Conservation (phyloP, 495 filamentous ascomycete species). For the Aspergillus mulundensis region DNA sequence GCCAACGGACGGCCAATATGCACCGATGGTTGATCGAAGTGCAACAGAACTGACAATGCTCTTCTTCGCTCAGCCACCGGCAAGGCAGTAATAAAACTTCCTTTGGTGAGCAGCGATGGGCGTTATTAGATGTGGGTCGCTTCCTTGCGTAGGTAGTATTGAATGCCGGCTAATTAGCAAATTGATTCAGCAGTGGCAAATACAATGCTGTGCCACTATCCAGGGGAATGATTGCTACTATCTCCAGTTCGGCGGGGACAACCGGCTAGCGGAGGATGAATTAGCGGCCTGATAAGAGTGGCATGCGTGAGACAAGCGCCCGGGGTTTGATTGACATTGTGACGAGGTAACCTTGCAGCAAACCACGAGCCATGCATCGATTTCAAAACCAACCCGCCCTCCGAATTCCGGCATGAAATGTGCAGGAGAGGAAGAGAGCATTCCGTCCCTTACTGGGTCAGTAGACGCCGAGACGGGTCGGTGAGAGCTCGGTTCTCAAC, state of each 20-base stretch:
- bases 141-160: neutral
- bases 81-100: neutral
- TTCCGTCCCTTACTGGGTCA: neutral
- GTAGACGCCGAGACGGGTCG: neutral
- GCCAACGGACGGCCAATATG: neutral
- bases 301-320: constrained; percentile 17
- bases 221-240: neutral
- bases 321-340: neutral
- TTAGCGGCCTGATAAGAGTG: constrained; percentile 7
- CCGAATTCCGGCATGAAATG: neutral
- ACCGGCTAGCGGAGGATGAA: neutral
- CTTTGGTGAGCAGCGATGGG: neutral
- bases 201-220: constrained; percentile 6
- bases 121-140: neutral
- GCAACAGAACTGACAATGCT: neutral
- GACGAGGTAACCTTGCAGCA: neutral
- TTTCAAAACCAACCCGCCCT: neutral
- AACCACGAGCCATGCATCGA: neutral
- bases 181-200: constrained; percentile 3
- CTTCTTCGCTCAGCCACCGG: neutral
- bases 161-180: neutral
- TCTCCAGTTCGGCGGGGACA: neutral
- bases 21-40: neutral
- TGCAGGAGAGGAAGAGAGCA: neutral
- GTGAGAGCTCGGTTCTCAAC: neutral